phyloP scores from a whole-genome alignment of 129 eudicot species.

The sunflower (Helianthus annuus) region HanXRQr2.0-SUNRISE NC_035433.2:114526813-114527312 shows the following conservation, averaged over 20 bases:
- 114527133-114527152: neutral
- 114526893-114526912: no score
- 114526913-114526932: no score
- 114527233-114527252: slow-evolving; percentile 21
- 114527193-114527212: slow-evolving; percentile 22
- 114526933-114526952: no score
- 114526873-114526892: no score
- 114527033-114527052: neutral
- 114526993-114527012: no score
- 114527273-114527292: neutral
- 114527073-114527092: neutral
- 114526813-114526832: no score
- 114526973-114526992: no score
- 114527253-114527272: neutral
- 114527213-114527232: slow-evolving; percentile 34
- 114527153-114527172: neutral
- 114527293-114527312: slow-evolving; percentile 23
- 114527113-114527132: neutral
- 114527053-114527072: neutral
- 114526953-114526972: no score
- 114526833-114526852: no score
- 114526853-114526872: no score
- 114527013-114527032: no score
- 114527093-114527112: neutral
- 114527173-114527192: slow-evolving; percentile 7